These are phyloP conservation scores for Gracilaria vermiculophylla DNA, from an alignment of 23 red algal genomes.

Conservation along the genomic window DNA sequence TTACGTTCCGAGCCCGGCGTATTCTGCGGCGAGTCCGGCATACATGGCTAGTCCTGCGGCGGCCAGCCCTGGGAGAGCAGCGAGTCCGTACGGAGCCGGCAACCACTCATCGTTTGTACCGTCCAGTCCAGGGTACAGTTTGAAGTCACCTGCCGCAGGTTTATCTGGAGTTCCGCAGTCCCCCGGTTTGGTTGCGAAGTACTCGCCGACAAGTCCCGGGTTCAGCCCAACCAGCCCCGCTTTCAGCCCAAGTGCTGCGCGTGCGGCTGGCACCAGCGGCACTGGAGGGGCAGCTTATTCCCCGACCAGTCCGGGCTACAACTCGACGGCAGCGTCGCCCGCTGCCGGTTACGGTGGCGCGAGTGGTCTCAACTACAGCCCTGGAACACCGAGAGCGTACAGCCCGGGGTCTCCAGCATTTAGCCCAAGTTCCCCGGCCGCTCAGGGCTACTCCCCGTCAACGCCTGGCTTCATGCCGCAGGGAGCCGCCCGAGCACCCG, in stretches of 20 bases:
- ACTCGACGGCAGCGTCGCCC: constrained; percentile 46
- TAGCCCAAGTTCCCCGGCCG: constrained; percentile 46
- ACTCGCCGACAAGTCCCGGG: constrained; percentile 92
- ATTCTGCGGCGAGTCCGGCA: constrained; percentile 45
- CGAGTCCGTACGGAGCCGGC: constrained; percentile 9
- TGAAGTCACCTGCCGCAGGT: constrained; percentile 52
- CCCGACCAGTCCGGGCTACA: constrained; percentile 69
- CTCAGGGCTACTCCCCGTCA: constrained; percentile 73
- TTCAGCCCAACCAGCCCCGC: constrained; percentile 88
- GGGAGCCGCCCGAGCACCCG: neutral
- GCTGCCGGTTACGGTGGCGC: constrained; percentile 6
- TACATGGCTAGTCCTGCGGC: constrained; percentile 56
- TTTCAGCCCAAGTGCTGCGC: constrained; percentile 72
- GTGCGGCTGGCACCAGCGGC: neutral
- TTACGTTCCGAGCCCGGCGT: constrained; percentile 40
- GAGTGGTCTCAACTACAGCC: constrained; percentile 19
- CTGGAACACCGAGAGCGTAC: constrained; percentile 43
- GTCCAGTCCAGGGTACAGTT: constrained; percentile 31
- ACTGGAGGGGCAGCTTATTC: constrained; percentile 27
- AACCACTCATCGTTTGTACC: constrained; percentile 17
- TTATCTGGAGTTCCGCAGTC: constrained; percentile 41
- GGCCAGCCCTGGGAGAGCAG: constrained; percentile 1
- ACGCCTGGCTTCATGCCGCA: constrained; percentile 57
- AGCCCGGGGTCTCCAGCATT: constrained; percentile 60
- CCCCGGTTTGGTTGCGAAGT: constrained; percentile 43